Percentiles rank a stretch among this genome's conserved stretches.
phyloP scores from a whole-genome alignment of 768 basidiomycete species.

The Hydnum rufescens region DNA sequence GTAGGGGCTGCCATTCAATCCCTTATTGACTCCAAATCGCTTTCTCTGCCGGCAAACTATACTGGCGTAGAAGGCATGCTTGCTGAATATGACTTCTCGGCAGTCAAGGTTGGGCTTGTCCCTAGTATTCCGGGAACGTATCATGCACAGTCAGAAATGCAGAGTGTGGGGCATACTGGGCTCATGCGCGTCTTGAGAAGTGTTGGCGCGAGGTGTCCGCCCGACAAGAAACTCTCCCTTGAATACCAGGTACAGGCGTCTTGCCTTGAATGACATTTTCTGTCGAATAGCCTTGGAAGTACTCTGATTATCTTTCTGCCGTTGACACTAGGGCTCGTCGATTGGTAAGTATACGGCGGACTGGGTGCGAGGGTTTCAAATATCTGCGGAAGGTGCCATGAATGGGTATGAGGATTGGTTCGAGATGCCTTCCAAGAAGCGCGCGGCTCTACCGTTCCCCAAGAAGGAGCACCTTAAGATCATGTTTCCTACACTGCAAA shows the following conservation, averaged over 20 bases:
- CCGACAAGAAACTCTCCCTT: slow-evolving; percentile 31
- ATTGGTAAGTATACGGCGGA: slow-evolving; percentile 59
- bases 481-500: slow-evolving; percentile 53
- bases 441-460: background rate
- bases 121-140: slow-evolving; percentile 74
- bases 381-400: slow-evolving; percentile 58
- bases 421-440: slow-evolving; percentile 1
- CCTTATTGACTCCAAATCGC: slow-evolving; percentile 19
- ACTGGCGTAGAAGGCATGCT: slow-evolving; percentile 40
- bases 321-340: slow-evolving; percentile 49
- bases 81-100: slow-evolving; percentile 60
- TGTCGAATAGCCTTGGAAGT: background rate
- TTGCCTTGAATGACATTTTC: background rate
- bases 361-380: slow-evolving; percentile 74
- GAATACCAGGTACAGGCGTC: slow-evolving; percentile 55
- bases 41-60: slow-evolving; percentile 29
- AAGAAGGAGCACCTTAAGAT: slow-evolving; percentile 20
- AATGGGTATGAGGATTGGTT: slow-evolving; percentile 23
- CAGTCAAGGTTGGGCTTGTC: slow-evolving; percentile 45
- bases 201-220: slow-evolving; percentile 32
- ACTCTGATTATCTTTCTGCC: too few relatives aligned
- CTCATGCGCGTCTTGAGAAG: slow-evolving; percentile 55
- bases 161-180: slow-evolving; percentile 45
- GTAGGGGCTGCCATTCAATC: slow-evolving; percentile 8
- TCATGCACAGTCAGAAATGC: slow-evolving; percentile 49